Evolutionary conservation across 208 protist species (phyloP).

Genomic region (Wallacemonas sp.): DNA sequence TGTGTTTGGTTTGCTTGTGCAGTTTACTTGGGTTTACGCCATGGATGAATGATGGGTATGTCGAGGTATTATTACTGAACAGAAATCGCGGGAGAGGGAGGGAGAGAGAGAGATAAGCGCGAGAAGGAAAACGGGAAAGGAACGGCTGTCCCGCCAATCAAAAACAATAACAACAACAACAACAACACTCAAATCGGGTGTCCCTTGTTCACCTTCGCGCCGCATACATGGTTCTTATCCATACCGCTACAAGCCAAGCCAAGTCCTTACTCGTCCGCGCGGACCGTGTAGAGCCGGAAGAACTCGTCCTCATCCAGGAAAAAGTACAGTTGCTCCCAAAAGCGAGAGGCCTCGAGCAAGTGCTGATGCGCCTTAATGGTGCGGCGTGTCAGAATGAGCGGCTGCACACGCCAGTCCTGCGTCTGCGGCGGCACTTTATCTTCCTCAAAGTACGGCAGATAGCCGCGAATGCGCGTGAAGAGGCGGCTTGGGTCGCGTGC

Average conservation of each 20-base stretch:
- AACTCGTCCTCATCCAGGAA: constrained; percentile 81
- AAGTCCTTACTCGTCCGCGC: constrained; percentile 41
- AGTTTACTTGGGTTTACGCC: too few species aligned
- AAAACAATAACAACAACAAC: background rate
- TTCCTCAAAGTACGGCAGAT: constrained; percentile 89
- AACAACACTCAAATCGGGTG: background rate
- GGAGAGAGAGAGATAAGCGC: constrained; percentile 7
- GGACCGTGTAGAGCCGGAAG: constrained; percentile 77
- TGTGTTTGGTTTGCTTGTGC: too few species aligned
- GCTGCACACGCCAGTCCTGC: constrained; percentile 79
- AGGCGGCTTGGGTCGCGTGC: constrained; percentile 56
- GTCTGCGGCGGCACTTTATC: constrained; percentile 75
- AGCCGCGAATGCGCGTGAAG: constrained; percentile 75
- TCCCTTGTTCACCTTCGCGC: too few species aligned
- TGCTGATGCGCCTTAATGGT: constrained; percentile 77
- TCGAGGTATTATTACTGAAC: too few species aligned
- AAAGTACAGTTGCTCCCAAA: constrained; percentile 85
- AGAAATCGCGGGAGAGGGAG: too few species aligned
- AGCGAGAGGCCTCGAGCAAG: constrained; percentile 68
- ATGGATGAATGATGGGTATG: too few species aligned
- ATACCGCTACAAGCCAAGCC: too few species aligned
- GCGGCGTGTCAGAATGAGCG: constrained; percentile 72
- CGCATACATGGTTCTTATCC: too few species aligned
- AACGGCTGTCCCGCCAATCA: background rate
- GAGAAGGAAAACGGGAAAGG: background rate